These are phyloP conservation scores for Leccinum pachyderme DNA, from an alignment of 1,284 basidiomycete genomes.

Conservation along the genomic window DNA sequence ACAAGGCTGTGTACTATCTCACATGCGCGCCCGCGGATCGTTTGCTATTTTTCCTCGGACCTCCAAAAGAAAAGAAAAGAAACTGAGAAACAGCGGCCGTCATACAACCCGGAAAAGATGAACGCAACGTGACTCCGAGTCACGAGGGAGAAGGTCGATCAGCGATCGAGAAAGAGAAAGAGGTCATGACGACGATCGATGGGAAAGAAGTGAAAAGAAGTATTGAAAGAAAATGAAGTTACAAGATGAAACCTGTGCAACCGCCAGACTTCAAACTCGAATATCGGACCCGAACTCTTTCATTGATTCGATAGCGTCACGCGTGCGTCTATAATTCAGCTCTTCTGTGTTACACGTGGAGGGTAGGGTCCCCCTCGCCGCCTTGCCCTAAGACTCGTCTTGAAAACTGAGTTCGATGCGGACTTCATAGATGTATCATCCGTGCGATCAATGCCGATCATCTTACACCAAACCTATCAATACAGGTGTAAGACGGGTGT, in stretches of 20 bases:
- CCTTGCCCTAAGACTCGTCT: not conserved
- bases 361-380: too few relatives aligned
- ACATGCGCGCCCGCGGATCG: not conserved
- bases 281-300: not conserved
- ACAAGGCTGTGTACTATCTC: not conserved
- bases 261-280: not conserved
- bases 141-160: not conserved
- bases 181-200: not conserved
- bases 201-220: conserved; percentile 6
- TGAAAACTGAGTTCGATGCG: not conserved
- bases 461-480: not conserved
- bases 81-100: not conserved
- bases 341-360: not conserved
- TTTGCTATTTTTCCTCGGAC: not conserved
- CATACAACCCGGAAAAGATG: not conserved
- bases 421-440: not conserved
- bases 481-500: not conserved
- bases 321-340: not conserved
- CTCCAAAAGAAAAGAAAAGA: not conserved
- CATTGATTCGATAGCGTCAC: not conserved
- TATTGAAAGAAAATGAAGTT: not conserved
- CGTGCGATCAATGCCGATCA: too few relatives aligned
- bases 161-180: not conserved
- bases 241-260: conserved; percentile 2
- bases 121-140: not conserved